phyloP scores from a whole-genome alignment of 331 rosid genomes.

The Prunus yedoensis region DNA sequence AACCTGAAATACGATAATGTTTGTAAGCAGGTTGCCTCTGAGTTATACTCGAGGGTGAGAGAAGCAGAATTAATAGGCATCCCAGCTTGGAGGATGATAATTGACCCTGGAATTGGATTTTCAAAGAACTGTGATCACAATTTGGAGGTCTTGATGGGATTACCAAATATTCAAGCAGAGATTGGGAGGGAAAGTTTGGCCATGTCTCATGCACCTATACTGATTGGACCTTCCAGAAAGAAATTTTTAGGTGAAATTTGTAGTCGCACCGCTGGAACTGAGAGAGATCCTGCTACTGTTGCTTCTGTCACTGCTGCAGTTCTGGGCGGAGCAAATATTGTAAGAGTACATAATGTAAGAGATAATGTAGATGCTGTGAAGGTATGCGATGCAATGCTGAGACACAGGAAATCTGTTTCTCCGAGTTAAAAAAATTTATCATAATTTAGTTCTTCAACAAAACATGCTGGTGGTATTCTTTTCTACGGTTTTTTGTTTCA shows the following conservation, averaged over 20 bases:
- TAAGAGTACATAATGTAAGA: constrained; percentile 83
- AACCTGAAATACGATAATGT: constrained; percentile 71
- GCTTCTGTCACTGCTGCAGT: constrained; percentile 64
- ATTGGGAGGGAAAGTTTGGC: constrained; percentile 59
- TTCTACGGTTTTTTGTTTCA: neutral
- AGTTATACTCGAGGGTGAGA: constrained; percentile 48
- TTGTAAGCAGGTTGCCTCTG: constrained; percentile 65
- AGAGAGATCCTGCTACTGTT: constrained; percentile 81
- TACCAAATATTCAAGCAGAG: constrained; percentile 57
- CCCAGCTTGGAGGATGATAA: constrained; percentile 83
- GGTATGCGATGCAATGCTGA: constrained; percentile 69
- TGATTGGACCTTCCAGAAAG: constrained; percentile 90
- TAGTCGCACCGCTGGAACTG: constrained; percentile 42
- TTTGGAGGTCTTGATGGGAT: constrained; percentile 59
- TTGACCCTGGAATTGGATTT: constrained; percentile 91
- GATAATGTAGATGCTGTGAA: constrained; percentile 75
- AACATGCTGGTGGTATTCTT: neutral
- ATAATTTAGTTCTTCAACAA: neutral
- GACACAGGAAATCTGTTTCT: constrained; percentile 32
- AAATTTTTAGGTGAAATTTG: constrained; percentile 74
- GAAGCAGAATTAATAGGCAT: constrained; percentile 76
- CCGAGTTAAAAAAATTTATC: neutral
- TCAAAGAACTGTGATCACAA: constrained; percentile 72
- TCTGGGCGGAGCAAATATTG: constrained; percentile 77
- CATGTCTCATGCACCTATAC: constrained; percentile 73